A percentile compares a stretch with the other conserved stretches of the same genome.
These are phyloP conservation scores for Candida silvatica DNA, from an alignment of 805 yeast species.

Conservation along the genomic window DNA sequence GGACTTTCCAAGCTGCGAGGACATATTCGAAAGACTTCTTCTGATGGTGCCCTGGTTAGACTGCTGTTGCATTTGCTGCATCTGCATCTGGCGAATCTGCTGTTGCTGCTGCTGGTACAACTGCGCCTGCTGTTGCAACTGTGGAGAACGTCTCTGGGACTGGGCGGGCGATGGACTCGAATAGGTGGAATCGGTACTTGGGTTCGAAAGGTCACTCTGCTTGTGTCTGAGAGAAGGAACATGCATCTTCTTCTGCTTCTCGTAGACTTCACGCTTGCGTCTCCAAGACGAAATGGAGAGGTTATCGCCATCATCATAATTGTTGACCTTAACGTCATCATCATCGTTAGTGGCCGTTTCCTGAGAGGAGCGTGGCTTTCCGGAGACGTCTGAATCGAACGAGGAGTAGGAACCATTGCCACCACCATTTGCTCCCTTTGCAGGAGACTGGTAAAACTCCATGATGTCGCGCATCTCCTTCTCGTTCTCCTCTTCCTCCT, in stretches of 20 bases:
- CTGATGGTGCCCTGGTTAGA: constrained; percentile 9
- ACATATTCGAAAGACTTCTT: constrained; percentile 22
- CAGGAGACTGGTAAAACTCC: constrained; percentile 23
- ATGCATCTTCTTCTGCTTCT: constrained; percentile 7
- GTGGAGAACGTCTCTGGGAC: too few species aligned
- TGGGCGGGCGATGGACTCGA: too few species aligned
- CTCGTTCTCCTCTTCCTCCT: constrained; percentile 21
- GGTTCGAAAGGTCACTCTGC: too few species aligned
- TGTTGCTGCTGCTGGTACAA: too few species aligned
- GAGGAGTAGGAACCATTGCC: constrained; percentile 13
- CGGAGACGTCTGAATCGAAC: constrained; percentile 8
- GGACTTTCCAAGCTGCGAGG: constrained; percentile 18
- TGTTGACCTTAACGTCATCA: constrained; percentile 15
- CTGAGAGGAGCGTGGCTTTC: constrained; percentile 5
- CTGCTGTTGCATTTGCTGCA: too few species aligned
- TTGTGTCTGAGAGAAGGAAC: too few species aligned
- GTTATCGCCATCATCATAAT: constrained; percentile 31
- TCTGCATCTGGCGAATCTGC: too few species aligned
- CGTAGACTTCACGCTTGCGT: constrained; percentile 39
- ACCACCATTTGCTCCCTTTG: too few species aligned
- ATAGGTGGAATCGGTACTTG: too few species aligned
- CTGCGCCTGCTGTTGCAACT: too few species aligned
- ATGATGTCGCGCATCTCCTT: constrained; percentile 20
- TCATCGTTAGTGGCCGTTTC: constrained; percentile 4
- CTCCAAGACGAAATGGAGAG: constrained; percentile 46